Evolutionary conservation across 306 rosid genomes (phyloP).

Genomic region (Acacia melanoxylon): DNA sequence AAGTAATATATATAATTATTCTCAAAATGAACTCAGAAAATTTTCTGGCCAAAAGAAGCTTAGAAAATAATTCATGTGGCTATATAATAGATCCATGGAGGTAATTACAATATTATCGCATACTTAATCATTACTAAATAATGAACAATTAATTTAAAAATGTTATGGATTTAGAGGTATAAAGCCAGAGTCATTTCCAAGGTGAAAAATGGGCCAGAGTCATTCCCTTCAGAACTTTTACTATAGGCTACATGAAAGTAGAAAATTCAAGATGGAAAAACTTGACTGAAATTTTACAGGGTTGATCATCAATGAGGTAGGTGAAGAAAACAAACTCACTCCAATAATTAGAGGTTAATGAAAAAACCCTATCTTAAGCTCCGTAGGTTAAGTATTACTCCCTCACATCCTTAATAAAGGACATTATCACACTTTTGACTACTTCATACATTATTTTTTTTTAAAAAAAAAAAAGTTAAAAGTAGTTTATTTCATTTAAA

Average conservation of each 20-base stretch:
- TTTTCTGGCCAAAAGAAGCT: too few species aligned
- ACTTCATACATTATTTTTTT: too few species aligned
- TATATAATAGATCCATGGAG: not conserved
- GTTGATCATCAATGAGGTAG: not conserved
- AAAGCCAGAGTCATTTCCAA: too few species aligned
- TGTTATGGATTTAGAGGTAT: not conserved
- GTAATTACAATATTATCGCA: not conserved
- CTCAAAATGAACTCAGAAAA: not conserved
- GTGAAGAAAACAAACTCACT: not conserved
- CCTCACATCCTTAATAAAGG: too few species aligned
- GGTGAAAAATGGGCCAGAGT: too few species aligned
- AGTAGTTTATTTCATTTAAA: too few species aligned
- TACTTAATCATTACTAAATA: not conserved
- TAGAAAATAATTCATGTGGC: not conserved
- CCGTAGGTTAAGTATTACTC: not conserved
- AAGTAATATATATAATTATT: not conserved
- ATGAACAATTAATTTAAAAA: not conserved
- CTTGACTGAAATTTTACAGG: not conserved
- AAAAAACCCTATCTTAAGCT: not conserved
- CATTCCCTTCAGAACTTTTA: not conserved
- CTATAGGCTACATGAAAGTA: too few species aligned
- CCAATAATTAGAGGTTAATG: not conserved
- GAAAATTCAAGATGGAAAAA: too few species aligned
- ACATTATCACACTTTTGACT: too few species aligned
- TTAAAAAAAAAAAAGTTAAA: too few species aligned